A percentile compares a stretch with the other conserved stretches of the same genome.
phyloP scores from a whole-genome alignment of 805 yeast genomes.

The Zygosaccharomyces kombuchaensis region DNA sequence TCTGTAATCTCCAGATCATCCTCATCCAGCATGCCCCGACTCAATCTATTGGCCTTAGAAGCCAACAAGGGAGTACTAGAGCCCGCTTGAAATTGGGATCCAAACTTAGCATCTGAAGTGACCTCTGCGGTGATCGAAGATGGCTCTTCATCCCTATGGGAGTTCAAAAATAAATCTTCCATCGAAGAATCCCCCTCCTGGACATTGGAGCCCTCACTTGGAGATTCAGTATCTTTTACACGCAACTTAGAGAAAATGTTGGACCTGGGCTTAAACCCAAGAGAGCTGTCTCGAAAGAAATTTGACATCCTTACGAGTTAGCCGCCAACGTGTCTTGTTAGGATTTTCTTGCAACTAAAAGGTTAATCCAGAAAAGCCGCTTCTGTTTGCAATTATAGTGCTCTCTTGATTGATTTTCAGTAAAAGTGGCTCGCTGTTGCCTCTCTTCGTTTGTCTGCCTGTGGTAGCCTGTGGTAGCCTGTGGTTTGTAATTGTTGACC shows the following conservation, averaged over 20 bases:
- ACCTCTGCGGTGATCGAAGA: slow-evolving; percentile 7
- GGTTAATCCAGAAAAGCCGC: background rate
- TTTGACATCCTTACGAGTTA: slow-evolving; percentile 28
- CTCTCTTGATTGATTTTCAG: background rate
- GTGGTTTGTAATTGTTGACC: background rate
- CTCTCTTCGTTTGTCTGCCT: background rate
- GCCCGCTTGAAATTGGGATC: slow-evolving; percentile 3
- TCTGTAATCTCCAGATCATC: slow-evolving; percentile 42
- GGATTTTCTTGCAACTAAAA: background rate
- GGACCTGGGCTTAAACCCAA: slow-evolving; percentile 33
- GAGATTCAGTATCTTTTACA: slow-evolving; percentile 18
- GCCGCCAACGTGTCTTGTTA: slow-evolving; percentile 19
- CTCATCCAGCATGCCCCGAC: slow-evolving; percentile 15
- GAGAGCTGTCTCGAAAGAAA: slow-evolving; percentile 31
- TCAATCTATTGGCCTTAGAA: slow-evolving; percentile 1
- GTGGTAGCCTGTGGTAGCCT: background rate
- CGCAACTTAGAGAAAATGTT: slow-evolving; percentile 32
- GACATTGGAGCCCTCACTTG: slow-evolving; percentile 7
- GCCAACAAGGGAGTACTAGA: slow-evolving; percentile 16
- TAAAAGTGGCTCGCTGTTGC: background rate
- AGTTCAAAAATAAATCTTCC: slow-evolving; percentile 16
- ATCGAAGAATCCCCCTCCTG: slow-evolving; percentile 21
- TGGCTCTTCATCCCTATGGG: slow-evolving; percentile 4
- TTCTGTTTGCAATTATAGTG: background rate
- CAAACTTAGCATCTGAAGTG: background rate